A percentile compares a stretch with the other conserved stretches of the same genome.
phyloP scores from a whole-genome alignment of 116 monocot genomes.

The Dioscorea cayenensis region DNA sequence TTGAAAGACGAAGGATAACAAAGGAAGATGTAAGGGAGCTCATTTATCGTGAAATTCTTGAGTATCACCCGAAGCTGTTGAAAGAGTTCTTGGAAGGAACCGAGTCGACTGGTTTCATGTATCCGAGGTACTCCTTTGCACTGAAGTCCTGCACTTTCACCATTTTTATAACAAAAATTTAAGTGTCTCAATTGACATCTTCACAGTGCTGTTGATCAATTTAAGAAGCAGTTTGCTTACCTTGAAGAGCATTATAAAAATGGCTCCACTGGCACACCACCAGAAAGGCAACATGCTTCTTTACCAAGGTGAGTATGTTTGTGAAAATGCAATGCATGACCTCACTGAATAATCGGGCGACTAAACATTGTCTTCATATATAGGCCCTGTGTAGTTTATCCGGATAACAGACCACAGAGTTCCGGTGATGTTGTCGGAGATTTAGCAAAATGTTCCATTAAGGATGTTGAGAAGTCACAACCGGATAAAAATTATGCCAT shows the following conservation, averaged over 20 bases:
- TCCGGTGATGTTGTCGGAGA: conserved; percentile 37
- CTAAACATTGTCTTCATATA: background rate
- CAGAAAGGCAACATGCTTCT: conserved; percentile 77
- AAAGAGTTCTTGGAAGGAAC: conserved; percentile 72
- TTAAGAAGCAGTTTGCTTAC: conserved; percentile 92
- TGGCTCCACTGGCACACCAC: conserved; percentile 51
- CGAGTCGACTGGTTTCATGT: conserved; percentile 76
- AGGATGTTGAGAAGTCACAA: conserved; percentile 31
- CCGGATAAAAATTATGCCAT: conserved; percentile 23
- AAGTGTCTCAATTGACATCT: background rate
- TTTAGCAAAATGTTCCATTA: conserved; percentile 68
- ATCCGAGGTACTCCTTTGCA: conserved; percentile 46
- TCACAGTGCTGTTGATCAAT: conserved; percentile 88
- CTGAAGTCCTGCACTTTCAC: no score
- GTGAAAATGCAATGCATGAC: background rate
- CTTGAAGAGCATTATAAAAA: conserved; percentile 86
- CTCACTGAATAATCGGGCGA: no score
- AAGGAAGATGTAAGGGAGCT: conserved; percentile 91
- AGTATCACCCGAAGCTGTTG: conserved; percentile 77
- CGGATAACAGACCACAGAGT: conserved; percentile 41
- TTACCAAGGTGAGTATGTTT: conserved; percentile 56
- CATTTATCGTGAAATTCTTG: conserved; percentile 79
- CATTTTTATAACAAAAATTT: no score
- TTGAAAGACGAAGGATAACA: conserved; percentile 67
- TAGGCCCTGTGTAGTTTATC: conserved; percentile 60